These are phyloP conservation scores for Camellia oleifera DNA, from an alignment of 179 eudicot species.

Conservation along the genomic window DNA sequence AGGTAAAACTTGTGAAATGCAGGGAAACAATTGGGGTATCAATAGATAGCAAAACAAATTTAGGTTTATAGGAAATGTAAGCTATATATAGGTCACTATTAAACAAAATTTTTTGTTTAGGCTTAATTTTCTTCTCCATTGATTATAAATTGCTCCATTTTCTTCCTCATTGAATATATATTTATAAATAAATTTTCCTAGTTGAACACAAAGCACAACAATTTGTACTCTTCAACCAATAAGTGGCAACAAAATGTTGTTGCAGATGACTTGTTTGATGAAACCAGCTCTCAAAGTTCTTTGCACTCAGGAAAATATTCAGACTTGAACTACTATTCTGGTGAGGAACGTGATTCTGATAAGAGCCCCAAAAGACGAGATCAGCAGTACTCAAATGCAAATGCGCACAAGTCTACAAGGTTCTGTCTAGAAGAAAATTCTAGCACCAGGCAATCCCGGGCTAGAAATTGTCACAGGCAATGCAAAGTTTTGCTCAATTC, in stretches of 20 bases:
- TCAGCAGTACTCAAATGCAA: conserved; percentile 11
- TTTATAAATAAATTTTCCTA: not conserved
- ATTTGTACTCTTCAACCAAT: not conserved
- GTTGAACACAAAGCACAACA: not conserved
- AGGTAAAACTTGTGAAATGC: not conserved
- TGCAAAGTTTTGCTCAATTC: conserved; percentile 10
- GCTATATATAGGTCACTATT: not conserved
- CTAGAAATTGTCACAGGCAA: conserved; percentile 5
- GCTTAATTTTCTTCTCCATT: not conserved
- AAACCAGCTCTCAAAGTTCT: conserved; percentile 47
- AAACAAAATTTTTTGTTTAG: no score
- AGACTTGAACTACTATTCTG: conserved; percentile 23
- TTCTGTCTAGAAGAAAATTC: conserved; percentile 32
- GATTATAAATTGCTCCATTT: not conserved
- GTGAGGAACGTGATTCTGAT: conserved; percentile 17
- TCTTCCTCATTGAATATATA: not conserved
- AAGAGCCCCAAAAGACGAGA: conserved; percentile 14
- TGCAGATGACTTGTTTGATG: conserved; percentile 51
- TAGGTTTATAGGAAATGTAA: not conserved
- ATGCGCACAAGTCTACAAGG: conserved; percentile 27
- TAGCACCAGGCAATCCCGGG: conserved; percentile 16
- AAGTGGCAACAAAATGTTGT: conserved; percentile 5
- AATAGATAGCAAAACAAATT: not conserved
- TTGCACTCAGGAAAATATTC: conserved; percentile 33
- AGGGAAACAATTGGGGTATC: not conserved